Evolutionary conservation across 2,329 filamentous ascomycete genomes (phyloP).

Genomic region (Fusarium pilosicola): DNA sequence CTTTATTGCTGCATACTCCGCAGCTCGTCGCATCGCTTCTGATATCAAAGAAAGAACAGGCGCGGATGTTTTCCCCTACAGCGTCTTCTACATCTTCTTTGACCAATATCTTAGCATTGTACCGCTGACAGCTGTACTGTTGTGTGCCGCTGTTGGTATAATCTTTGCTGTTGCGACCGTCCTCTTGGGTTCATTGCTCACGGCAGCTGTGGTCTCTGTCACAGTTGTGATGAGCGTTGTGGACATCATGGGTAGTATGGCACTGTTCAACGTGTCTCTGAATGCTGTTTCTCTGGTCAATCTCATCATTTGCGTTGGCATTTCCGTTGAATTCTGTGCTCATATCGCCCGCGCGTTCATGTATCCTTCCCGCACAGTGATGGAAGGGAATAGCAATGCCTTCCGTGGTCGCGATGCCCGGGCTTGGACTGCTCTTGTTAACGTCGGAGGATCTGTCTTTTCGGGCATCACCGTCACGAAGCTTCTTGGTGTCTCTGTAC

Average conservation of each 20-base stretch:
- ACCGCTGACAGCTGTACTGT: constrained; percentile 78
- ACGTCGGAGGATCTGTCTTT: constrained; percentile 94
- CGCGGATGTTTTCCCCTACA: constrained; percentile 93
- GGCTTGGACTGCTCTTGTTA: constrained; percentile 92
- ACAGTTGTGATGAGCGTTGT: constrained; percentile 94
- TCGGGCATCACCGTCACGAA: constrained; percentile 97
- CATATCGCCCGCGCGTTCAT: constrained; percentile 96
- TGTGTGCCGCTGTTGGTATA: constrained; percentile 84
- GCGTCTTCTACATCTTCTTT: constrained; percentile 98
- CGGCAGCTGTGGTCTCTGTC: constrained; percentile 81
- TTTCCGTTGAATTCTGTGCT: constrained; percentile 96
- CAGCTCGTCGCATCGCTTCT: constrained; percentile 86
- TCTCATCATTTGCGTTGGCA: constrained; percentile 95
- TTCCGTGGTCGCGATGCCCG: constrained; percentile 86
- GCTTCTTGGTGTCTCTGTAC: constrained; percentile 86
- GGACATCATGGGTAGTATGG: constrained; percentile 96
- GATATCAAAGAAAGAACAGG: constrained; percentile 77
- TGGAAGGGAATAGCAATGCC: constrained; percentile 79
- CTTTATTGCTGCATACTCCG: constrained; percentile 90
- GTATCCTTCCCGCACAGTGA: constrained; percentile 84
- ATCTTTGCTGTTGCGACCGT: constrained; percentile 84
- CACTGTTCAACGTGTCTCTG: constrained; percentile 84
- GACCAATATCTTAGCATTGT: constrained; percentile 94
- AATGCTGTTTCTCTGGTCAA: constrained; percentile 98
- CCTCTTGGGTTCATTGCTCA: constrained; percentile 84